phyloP scores from a whole-genome alignment of 805 yeast genomes.

The Torulaspora franciscae region DNA sequence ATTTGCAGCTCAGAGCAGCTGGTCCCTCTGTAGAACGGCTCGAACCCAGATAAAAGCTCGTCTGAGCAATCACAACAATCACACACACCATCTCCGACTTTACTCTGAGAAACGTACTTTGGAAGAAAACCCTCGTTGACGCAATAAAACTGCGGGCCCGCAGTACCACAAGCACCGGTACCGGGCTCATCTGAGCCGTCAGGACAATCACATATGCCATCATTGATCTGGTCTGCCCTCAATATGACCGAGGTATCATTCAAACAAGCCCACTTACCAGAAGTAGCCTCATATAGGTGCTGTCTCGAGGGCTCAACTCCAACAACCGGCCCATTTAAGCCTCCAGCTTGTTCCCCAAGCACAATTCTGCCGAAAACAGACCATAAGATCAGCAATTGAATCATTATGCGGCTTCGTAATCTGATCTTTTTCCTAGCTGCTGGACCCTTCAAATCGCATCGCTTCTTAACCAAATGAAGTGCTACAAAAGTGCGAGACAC shows the following conservation, averaged over 20 bases:
- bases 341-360: neutral
- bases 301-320: slow-evolving; percentile 24
- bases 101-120: slow-evolving; percentile 54
- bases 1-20: slow-evolving; percentile 31
- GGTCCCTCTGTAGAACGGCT: slow-evolving; percentile 6
- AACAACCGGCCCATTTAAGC: neutral
- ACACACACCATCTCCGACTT: slow-evolving; percentile 86
- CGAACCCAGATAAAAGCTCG: slow-evolving; percentile 41
- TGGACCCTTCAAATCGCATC: slow-evolving; percentile 3
- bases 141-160: slow-evolving; percentile 55
- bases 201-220: slow-evolving; percentile 92
- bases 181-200: slow-evolving; percentile 98
- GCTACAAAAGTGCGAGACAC: neutral
- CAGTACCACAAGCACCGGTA: slow-evolving; percentile 66
- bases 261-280: slow-evolving; percentile 67
- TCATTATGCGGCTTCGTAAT: neutral
- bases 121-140: slow-evolving; percentile 67
- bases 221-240: slow-evolving; percentile 64
- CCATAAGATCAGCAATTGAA: neutral
- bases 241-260: slow-evolving; percentile 59
- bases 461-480: neutral
- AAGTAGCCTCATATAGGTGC: slow-evolving; percentile 39
- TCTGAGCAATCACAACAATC: slow-evolving; percentile 98
- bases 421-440: neutral
- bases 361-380: slow-evolving; percentile 3